These are phyloP conservation scores for Coemansia sp. DNA, from an alignment of 192 early-diverging fungal species.

Conservation along the genomic window DNA sequence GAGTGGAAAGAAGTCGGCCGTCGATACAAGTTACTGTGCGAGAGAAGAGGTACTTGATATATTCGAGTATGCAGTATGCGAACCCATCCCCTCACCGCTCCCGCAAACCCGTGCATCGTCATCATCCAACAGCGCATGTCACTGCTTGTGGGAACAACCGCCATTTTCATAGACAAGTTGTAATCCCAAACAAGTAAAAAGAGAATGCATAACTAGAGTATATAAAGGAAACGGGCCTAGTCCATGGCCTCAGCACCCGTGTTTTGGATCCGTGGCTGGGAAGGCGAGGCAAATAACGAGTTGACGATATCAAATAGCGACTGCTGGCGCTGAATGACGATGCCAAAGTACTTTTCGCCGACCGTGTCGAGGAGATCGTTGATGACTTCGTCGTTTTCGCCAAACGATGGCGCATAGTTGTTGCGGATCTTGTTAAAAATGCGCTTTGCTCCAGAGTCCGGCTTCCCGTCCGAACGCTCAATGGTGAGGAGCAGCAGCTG, in stretches of 20 bases:
- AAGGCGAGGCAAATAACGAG: constrained; percentile 40
- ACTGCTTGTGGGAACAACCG: too few species aligned
- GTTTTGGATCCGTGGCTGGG: constrained; percentile 27
- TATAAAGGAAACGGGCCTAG: constrained; percentile 3
- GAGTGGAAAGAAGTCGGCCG: too few species aligned
- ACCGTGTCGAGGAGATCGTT: constrained; percentile 38
- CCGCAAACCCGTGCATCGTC: too few species aligned
- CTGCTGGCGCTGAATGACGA: constrained; percentile 51
- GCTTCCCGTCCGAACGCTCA: constrained; percentile 55
- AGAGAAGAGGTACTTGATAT: too few species aligned
- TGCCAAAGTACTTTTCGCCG: constrained; percentile 53
- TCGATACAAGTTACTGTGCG: too few species aligned
- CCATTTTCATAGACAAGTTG: too few species aligned
- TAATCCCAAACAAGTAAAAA: not conserved
- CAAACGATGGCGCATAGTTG: constrained; percentile 40
- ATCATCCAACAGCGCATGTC: too few species aligned
- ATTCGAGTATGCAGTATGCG: too few species aligned
- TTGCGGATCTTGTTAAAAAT: constrained; percentile 29
- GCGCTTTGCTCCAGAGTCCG: constrained; percentile 20
- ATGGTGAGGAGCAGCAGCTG: constrained; percentile 67
- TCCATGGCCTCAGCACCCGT: constrained; percentile 38
- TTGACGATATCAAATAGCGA: constrained; percentile 52
- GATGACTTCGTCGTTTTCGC: constrained; percentile 28
- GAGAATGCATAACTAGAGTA: not conserved
- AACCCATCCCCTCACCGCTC: too few species aligned